These are phyloP conservation scores for Mollisia scopiformis DNA, from an alignment of 2,329 filamentous ascomycete genomes.

Conservation along the genomic window DNA sequence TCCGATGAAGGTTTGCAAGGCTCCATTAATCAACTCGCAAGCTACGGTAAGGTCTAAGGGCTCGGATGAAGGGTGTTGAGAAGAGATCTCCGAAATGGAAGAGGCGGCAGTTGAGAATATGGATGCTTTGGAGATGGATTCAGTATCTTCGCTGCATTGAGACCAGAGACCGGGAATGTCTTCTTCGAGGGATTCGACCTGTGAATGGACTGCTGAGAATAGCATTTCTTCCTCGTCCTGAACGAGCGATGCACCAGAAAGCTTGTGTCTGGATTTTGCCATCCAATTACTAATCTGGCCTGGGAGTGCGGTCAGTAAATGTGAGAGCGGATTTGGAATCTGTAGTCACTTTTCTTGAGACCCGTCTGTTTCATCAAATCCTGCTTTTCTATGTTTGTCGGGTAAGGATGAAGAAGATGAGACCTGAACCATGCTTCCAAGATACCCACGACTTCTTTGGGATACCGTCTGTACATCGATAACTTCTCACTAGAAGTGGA, in stretches of 20 bases:
- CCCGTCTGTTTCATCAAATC: slow-evolving; percentile 11
- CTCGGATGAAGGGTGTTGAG: too few species aligned
- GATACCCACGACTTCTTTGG: slow-evolving; percentile 3
- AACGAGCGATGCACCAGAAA: not conserved
- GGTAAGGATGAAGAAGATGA: not conserved
- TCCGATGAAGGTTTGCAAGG: not conserved
- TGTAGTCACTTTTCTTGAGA: not conserved
- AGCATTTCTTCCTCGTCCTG: not conserved
- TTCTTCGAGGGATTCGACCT: not conserved
- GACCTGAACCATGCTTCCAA: slow-evolving; percentile 4
- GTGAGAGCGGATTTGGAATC: not conserved
- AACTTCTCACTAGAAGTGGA: not conserved
- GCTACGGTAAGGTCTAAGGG: not conserved
- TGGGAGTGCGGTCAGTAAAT: not conserved
- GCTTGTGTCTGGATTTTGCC: not conserved
- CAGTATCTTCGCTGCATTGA: not conserved
- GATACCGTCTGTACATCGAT: not conserved
- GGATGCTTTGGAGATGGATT: not conserved
- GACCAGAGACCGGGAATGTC: not conserved
- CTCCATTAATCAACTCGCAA: not conserved
- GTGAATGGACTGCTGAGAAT: not conserved
- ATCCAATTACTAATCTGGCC: slow-evolving; percentile 6
- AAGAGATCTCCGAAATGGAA: too few species aligned
- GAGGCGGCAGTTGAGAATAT: too few species aligned
- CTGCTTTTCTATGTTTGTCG: slow-evolving; percentile 6